A percentile compares a stretch with the other conserved stretches of the same genome.
Evolutionary conservation across 163 green algal species (phyloP).

Genomic region (Chlamydomonas reinhardtii): DNA sequence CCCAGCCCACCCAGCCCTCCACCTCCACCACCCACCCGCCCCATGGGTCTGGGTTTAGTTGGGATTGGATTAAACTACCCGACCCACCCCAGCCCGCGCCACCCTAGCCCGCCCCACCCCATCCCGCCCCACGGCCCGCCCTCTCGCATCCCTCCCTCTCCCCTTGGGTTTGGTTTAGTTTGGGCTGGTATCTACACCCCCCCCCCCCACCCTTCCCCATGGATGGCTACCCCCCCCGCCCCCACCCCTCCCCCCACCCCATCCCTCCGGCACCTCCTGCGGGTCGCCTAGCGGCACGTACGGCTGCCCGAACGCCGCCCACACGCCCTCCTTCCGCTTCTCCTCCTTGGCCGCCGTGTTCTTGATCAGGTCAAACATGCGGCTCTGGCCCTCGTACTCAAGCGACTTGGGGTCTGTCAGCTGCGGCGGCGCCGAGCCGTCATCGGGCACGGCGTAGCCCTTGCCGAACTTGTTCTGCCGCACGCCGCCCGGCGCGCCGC

Average conservation of each 20-base stretch:
- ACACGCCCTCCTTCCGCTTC: slow-evolving; percentile 62
- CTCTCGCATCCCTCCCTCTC: too few relatives aligned
- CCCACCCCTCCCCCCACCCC: too few relatives aligned
- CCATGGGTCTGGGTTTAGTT: too few relatives aligned
- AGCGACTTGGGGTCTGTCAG: slow-evolving; percentile 56
- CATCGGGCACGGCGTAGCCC: slow-evolving; percentile 41
- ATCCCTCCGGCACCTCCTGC: slow-evolving; percentile 30
- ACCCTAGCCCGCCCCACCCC: too few relatives aligned
- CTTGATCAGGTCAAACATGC: slow-evolving; percentile 69
- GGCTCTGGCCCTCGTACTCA: slow-evolving; percentile 67
- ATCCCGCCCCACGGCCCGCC: too few relatives aligned
- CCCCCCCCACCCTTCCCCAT: background rate
- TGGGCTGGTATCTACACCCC: too few relatives aligned
- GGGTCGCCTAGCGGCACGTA: slow-evolving; percentile 64
- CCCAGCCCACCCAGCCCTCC: too few relatives aligned
- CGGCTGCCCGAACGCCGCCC: slow-evolving; percentile 70
- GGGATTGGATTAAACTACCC: too few relatives aligned
- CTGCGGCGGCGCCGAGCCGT: slow-evolving; percentile 24
- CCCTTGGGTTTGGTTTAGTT: too few relatives aligned
- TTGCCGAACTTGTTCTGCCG: slow-evolving; percentile 57
- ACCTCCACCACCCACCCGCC: too few relatives aligned
- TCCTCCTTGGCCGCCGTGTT: slow-evolving; percentile 51
- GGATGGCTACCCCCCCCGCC: too few relatives aligned
- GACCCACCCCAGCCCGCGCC: too few relatives aligned
- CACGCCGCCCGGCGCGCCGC: slow-evolving; percentile 18